Percentiles rank a stretch among this genome's conserved stretches.
Conservation (phyloP, 2,329 filamentous ascomycete species). For the Didymella glomerata region DNA sequence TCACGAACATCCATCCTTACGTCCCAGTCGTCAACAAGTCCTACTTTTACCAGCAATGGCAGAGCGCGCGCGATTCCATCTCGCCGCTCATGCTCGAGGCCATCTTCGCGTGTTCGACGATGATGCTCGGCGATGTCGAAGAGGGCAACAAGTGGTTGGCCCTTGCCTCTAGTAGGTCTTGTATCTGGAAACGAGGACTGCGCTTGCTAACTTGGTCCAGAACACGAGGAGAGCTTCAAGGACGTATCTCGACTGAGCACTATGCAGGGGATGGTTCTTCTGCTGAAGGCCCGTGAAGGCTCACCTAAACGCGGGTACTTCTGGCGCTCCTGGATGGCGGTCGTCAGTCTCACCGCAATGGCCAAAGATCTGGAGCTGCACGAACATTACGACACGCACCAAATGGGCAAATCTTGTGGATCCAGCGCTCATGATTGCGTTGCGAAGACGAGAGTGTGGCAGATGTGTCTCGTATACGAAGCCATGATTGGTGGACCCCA, state of each 20-base stretch:
- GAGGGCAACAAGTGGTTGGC: constrained; percentile 94
- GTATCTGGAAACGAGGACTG: not conserved
- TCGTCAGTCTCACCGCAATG: constrained; percentile 92
- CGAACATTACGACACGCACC: constrained; percentile 83
- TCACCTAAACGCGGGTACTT: constrained; percentile 93
- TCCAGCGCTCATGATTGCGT: constrained; percentile 77
- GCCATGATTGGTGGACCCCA: constrained; percentile 93
- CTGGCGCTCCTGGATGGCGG: constrained; percentile 95
- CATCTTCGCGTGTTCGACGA: constrained; percentile 87
- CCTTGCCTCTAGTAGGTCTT: constrained; percentile 78
- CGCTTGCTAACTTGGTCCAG: constrained; percentile 56
- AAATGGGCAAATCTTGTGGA: constrained; percentile 74
- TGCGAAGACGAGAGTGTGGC: constrained; percentile 88
- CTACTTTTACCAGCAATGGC: constrained; percentile 90
- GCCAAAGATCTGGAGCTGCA: constrained; percentile 89
- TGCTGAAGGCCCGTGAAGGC: constrained; percentile 91
- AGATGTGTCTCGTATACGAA: constrained; percentile 84
- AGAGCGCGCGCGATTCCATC: constrained; percentile 79
- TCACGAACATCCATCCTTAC: constrained; percentile 89
- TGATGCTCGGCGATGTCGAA: constrained; percentile 81
- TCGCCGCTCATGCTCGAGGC: constrained; percentile 90
- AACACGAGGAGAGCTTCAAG: constrained; percentile 92
- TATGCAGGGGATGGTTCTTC: constrained; percentile 84
- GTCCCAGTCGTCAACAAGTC: constrained; percentile 86
- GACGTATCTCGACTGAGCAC: constrained; percentile 90